Evolutionary conservation across 108 stramenopile species (phyloP), one percentile per base, ranked within the genome.

Genomic region (Parmales sp.): DNA sequence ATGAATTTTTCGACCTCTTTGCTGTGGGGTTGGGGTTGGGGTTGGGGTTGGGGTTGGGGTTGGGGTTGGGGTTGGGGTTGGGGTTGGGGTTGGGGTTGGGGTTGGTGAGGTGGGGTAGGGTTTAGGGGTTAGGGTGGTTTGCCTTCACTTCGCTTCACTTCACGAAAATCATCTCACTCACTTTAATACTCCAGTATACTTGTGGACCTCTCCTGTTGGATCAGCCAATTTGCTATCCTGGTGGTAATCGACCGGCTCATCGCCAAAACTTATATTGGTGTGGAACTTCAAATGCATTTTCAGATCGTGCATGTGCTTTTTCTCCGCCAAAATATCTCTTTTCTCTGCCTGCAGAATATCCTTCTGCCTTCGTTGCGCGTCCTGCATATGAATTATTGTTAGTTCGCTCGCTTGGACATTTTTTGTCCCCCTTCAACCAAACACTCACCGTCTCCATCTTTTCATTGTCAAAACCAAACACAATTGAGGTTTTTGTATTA

Each of bases 161-260:
- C n/a, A n/a, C n/a, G n/a, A n/a, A n/a, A n/a, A n/a, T n/a, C n/a
- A n/a, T n/a, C n/a, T n/a, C n/a, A n/a, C n/a, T n/a, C n/a, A n/a
- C n/a, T 76, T 76, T 19, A 76, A 72, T 18, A 76, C 75, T 2
- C 75, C 75, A 23, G 75, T 76, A 54, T 72, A 76, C 26, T 76
- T 72, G 6, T 72, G 68, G 31, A 76, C 41, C 34, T 67, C 68
- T 1, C 75, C 75, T 2, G 75, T 76, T 2, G 75, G 75, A 18
- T 76, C 75, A 7, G 75, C 68, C 23, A 76, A 45, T 22, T 49
- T 63, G 46, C 64, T 66, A 7, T 68, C 65, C 28, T 67, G 63
- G 51, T 67, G 37, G 67, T 72, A 72, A 4, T 54, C 72, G 20
- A 72, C 66, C 1, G 65, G 72, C 37, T 76, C 75, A 28, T 71